Evolutionary conservation across 2,329 filamentous ascomycete species (phyloP).

Genomic region (Neocatenulostroma microsporum): DNA sequence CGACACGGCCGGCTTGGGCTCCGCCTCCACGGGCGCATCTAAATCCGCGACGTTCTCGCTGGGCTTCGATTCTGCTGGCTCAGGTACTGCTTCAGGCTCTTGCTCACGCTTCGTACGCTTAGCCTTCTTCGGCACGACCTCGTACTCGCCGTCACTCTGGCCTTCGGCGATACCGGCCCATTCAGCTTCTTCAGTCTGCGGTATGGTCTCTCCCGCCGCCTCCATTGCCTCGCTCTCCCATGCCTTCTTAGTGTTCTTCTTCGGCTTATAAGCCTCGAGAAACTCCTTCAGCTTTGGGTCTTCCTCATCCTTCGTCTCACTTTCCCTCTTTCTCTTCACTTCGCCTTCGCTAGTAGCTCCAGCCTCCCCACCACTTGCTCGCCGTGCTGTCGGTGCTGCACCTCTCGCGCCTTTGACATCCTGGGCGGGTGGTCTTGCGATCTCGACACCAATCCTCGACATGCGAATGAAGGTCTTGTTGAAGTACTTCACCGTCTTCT

Average conservation of each 20-base stretch:
- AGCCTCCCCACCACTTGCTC: no score
- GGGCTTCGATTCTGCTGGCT: no score
- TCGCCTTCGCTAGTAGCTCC: constrained; percentile 24
- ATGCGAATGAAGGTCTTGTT: constrained; percentile 92
- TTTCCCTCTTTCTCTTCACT: constrained; percentile 57
- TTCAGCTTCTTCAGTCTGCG: constrained; percentile 36
- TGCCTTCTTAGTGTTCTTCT: constrained; percentile 31
- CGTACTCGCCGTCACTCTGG: constrained; percentile 65
- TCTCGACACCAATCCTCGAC: constrained; percentile 85
- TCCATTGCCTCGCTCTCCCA: constrained; percentile 50
- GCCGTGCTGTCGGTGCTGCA: constrained; percentile 8
- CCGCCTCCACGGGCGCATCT: background rate
- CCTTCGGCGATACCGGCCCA: constrained; percentile 23
- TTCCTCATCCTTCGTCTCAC: constrained; percentile 37
- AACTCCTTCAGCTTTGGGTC: constrained; percentile 83
- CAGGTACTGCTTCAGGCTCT: no score
- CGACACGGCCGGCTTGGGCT: constrained; percentile 44
- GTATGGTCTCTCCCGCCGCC: constrained; percentile 33
- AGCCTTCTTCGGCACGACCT: constrained; percentile 48
- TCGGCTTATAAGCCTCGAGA: constrained; percentile 69
- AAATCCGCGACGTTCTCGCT: background rate
- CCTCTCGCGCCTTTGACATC: no score
- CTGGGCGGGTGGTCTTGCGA: constrained; percentile 58
- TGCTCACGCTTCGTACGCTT: no score
- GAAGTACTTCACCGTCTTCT: constrained; percentile 84